Evolutionary conservation across 257 asterid species (phyloP).

Genomic region (Leonotis leonurus): DNA sequence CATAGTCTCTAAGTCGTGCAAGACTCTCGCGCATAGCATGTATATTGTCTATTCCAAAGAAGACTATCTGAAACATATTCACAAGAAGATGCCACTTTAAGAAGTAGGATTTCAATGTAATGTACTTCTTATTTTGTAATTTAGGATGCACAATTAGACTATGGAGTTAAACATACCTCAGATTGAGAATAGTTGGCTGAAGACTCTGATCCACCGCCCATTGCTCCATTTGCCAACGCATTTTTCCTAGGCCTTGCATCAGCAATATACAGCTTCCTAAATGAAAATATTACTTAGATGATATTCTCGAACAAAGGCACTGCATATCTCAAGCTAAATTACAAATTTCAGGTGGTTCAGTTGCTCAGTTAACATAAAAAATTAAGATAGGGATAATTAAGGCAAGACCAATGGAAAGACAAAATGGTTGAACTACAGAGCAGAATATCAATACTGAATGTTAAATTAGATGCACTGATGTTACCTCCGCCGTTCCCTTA

Average conservation of each 20-base stretch:
- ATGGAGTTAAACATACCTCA: constrained; percentile 57
- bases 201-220: constrained; percentile 99
- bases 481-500: constrained; percentile 65
- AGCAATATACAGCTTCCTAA: constrained; percentile 91
- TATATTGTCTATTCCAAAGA: constrained; percentile 95
- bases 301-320: constrained; percentile 3
- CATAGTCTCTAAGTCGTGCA: constrained; percentile 81
- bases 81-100: constrained; percentile 7
- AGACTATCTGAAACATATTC: constrained; percentile 57
- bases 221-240: constrained; percentile 99
- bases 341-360: neutral
- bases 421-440: constrained; percentile 4
- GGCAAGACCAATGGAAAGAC: neutral
- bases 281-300: constrained; percentile 8
- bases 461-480: constrained; percentile 7
- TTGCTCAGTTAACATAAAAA: neutral
- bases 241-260: constrained; percentile 99
- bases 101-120: neutral
- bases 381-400: constrained; percentile 4
- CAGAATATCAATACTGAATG: neutral
- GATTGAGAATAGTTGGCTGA: constrained; percentile 91
- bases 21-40: constrained; percentile 98
- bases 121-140: neutral
- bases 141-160: constrained; percentile 5
- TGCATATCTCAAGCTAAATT: neutral